phyloP scores from a whole-genome alignment of 2,329 filamentous ascomycete species.

The Westerdykella ornata region DNA sequence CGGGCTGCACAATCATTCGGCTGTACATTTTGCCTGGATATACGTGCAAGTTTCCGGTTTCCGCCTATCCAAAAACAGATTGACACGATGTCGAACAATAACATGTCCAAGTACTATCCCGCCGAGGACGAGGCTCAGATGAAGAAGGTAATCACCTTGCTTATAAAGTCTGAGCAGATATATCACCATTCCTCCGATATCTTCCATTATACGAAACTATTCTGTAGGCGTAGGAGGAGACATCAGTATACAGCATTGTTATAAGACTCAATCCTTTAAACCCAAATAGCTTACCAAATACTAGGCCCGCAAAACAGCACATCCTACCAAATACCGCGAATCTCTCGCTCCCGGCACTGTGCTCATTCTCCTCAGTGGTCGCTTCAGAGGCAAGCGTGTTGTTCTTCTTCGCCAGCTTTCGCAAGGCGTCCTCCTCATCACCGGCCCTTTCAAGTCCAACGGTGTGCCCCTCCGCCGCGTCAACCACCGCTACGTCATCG shows the following conservation, averaged over 20 bases:
- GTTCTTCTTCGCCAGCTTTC: slow-evolving; percentile 93
- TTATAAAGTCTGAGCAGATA: background rate
- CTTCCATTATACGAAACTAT: background rate
- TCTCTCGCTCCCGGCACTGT: slow-evolving; percentile 89
- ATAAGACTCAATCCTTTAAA: background rate
- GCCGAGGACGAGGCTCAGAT: slow-evolving; percentile 81
- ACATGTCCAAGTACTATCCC: slow-evolving; percentile 98
- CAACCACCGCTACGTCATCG: slow-evolving; percentile 89
- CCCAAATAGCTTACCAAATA: background rate
- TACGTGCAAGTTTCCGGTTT: no score
- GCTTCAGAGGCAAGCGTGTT: slow-evolving; percentile 99
- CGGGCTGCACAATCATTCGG: slow-evolving; percentile 1
- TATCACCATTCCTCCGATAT: background rate
- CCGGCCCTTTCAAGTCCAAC: slow-evolving; percentile 99
- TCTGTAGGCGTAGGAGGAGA: background rate
- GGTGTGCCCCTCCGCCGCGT: slow-evolving; percentile 91
- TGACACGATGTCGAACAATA: slow-evolving; percentile 46
- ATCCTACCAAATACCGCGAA: slow-evolving; percentile 78
- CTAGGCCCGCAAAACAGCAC: slow-evolving; percentile 89
- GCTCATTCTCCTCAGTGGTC: slow-evolving; percentile 96
- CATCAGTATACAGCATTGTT: background rate
- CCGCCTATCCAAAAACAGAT: no score
- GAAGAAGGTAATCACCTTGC: slow-evolving; percentile 72
- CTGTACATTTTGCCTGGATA: no score
- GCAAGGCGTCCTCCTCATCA: slow-evolving; percentile 96